Conservation (phyloP, 371 early-diverging fungal genomes). For the Rhizopus delemar region DNA sequence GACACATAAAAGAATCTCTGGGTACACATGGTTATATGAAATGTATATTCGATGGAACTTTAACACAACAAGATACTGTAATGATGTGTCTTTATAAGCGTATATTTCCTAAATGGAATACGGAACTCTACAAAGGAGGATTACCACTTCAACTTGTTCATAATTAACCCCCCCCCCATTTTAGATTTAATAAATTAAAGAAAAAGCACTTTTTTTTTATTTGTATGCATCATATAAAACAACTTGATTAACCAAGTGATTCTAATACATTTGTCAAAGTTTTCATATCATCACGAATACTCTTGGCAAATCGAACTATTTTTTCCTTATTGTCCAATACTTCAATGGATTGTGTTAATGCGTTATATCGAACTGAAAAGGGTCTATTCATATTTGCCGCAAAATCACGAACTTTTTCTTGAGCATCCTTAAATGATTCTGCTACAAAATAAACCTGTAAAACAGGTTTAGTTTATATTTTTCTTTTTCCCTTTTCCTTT, state of each 20-base stretch:
- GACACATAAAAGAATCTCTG: slow-evolving; percentile 89
- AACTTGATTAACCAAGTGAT: slow-evolving; percentile 33
- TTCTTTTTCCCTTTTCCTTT: not conserved
- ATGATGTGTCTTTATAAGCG: slow-evolving; percentile 95
- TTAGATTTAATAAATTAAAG: not conserved
- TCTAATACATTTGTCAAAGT: slow-evolving; percentile 72
- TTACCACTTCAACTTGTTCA: not conserved
- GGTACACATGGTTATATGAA: slow-evolving; percentile 99
- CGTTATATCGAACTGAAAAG: slow-evolving; percentile 90
- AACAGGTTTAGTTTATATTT: not conserved
- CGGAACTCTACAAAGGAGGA: slow-evolving; percentile 38
- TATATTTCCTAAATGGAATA: slow-evolving; percentile 90
- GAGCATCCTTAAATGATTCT: slow-evolving; percentile 90
- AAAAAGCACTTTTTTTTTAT: too few species aligned
- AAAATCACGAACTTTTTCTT: slow-evolving; percentile 88
- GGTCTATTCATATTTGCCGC: slow-evolving; percentile 78
- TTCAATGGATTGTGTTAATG: slow-evolving; percentile 88
- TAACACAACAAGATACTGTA: slow-evolving; percentile 91
- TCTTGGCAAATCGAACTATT: slow-evolving; percentile 74
- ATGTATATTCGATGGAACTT: slow-evolving; percentile 86
- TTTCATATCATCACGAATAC: slow-evolving; percentile 74
- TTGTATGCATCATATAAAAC: too few species aligned
- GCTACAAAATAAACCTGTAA: slow-evolving; percentile 86
- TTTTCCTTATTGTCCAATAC: slow-evolving; percentile 83
- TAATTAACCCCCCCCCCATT: not conserved